Evolutionary conservation across 106 monocot species (phyloP), one percentile per base, ranked within the genome.

Genomic region (Allium sativum): DNA sequence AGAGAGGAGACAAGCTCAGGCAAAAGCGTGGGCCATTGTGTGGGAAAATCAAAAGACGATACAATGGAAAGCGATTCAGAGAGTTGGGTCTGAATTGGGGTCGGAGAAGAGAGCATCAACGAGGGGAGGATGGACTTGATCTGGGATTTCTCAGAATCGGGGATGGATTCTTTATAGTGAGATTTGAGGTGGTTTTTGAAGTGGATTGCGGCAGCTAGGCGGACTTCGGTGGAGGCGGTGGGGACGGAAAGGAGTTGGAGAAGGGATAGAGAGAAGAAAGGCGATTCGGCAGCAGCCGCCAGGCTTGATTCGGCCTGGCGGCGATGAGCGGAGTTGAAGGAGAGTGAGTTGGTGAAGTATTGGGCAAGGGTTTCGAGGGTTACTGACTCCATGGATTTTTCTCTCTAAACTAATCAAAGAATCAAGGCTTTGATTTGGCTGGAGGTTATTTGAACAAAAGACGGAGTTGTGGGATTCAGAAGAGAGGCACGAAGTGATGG

Each of bases 231-330:
- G 14, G 43, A 15, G 45, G 72, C 54, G 57, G 87, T 70, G 21
- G 84, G 77, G 53, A 76, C 41, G 71, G 56, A 56, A 52, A 70
- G 44, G 53, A 96, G 79, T 41, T 67, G 84, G 70, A 88, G 87
- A 47, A 96, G 68, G 45, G 87, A 74, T 18, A 96, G 78, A 56
- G 87, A 21, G 76, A 87, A 96, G 54, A 80, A 73, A 2, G 84
- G 77, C 21, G 81, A 59, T 59, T 96, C 96, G 40, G 91, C 87
- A 9, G 66, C 75, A 21, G 18, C 42, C 46, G 72, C 22, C 45
- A 98, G 80, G 51, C 79, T 75, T 48, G 84, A 67, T 67, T 98
- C 96, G n/a, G 96, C 91, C 10, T 60, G 70, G 45, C 91, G 96
- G 60, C 96, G 96, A 12, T 80, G 82, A 17, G 66, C 76, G 31